Conservation (phyloP, 2,329 filamentous ascomycete genomes). For the Cladosporium sp. region DNA sequence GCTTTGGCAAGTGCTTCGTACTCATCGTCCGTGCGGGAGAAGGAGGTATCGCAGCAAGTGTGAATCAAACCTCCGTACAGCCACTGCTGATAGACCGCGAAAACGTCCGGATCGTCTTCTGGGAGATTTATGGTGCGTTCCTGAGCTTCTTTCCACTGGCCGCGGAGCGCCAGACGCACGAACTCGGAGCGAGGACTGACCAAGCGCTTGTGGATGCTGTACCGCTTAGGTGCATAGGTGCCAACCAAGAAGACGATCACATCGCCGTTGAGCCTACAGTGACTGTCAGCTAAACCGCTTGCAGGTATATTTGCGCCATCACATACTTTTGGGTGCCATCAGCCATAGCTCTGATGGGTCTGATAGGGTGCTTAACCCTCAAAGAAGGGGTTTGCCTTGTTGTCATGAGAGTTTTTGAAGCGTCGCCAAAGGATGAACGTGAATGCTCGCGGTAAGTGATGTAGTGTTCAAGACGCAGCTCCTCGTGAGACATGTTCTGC, state of each 20-base stretch:
- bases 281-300: neutral
- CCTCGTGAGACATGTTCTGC: neutral
- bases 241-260: constrained; percentile 18
- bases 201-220: constrained; percentile 17
- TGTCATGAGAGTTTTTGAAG: neutral
- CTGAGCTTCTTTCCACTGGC: constrained; percentile 21
- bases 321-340: neutral
- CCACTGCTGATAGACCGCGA: constrained; percentile 26
- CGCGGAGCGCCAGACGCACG: constrained; percentile 17
- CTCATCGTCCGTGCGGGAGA: neutral
- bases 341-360: neutral
- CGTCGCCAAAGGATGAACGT: neutral
- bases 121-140: constrained; percentile 18
- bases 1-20: constrained; percentile 18
- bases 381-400: neutral
- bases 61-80: constrained; percentile 19
- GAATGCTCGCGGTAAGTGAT: neutral
- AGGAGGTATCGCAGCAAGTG: neutral
- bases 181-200: constrained; percentile 16
- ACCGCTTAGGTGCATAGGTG: neutral
- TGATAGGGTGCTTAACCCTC: neutral
- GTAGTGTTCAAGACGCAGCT: neutral
- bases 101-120: constrained; percentile 12
- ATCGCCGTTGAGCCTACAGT: neutral
- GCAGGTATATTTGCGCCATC: neutral